These are phyloP conservation scores for Talaromyces verruculosus DNA, from an alignment of 2,329 filamentous ascomycete species.

Conservation along the genomic window DNA sequence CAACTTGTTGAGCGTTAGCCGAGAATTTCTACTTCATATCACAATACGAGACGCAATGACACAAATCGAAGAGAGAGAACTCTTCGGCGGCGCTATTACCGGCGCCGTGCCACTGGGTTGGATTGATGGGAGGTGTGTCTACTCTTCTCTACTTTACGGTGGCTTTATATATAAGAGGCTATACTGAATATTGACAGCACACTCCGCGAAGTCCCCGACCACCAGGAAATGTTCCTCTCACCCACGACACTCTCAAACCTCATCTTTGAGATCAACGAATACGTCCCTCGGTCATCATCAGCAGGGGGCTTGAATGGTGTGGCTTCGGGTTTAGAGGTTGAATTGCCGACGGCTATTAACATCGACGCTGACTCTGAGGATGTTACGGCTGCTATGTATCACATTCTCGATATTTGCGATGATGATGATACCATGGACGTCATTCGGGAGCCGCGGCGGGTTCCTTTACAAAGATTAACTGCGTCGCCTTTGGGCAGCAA, in stretches of 20 bases:
- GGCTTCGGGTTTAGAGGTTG: conserved; percentile 6
- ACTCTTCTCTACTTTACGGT: background rate
- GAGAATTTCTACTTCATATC: background rate
- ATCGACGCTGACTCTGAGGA: conserved; percentile 64
- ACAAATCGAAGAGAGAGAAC: conserved; percentile 28
- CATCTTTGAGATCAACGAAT: conserved; percentile 87
- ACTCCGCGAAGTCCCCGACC: conserved; percentile 47
- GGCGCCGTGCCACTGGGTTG: conserved; percentile 36
- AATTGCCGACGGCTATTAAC: conserved; percentile 30
- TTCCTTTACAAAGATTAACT: conserved; percentile 33
- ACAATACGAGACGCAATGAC: conserved; percentile 9
- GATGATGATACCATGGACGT: conserved; percentile 65
- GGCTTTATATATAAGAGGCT: no score
- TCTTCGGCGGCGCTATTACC: conserved; percentile 40
- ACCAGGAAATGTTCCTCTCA: conserved; percentile 92
- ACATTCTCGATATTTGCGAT: conserved; percentile 68
- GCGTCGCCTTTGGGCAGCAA: conserved; percentile 46
- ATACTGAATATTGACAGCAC: conserved; percentile 26
- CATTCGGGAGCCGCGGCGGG: conserved; percentile 63
- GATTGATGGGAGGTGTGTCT: conserved; percentile 39
- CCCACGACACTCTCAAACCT: conserved; percentile 78
- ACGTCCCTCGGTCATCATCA: conserved; percentile 52
- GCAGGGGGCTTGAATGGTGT: conserved; percentile 28
- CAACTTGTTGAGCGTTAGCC: background rate
- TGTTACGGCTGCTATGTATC: conserved; percentile 63